Evolutionary conservation across 371 early-diverging fungal genomes (phyloP), one percentile per base, ranked within the genome.

Genomic region (Smittium culicis): DNA sequence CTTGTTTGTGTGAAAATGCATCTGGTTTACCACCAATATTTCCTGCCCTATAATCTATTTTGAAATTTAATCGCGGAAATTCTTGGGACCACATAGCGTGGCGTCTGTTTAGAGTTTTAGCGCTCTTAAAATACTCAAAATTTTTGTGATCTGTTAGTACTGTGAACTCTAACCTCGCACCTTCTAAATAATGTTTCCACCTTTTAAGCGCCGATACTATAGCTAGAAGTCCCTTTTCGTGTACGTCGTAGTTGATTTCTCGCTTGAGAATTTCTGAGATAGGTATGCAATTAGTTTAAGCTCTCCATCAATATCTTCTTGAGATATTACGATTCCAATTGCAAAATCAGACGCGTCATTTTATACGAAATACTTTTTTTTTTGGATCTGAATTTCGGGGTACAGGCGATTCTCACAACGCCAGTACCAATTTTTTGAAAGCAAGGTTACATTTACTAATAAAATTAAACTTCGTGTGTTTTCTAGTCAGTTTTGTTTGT

Each of bases 271-370:
- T 64, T 64, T 64, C 5, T 28, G 29, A 11, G 64, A 64, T 11
- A 59, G n/a, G 60, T 59, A 25, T 5, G 11, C 5, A 59, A 27
- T 16, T 59, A n/a, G 60, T 11, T 32, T 5, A 29, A 59, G 60
- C 30, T 59, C 14, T 5, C 25, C 34, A 31, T 64, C 34, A n/a
- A 16, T 34, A 54, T 11, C 5, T 34, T 64, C 34, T 34, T 32
- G 64, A 31, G 24, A 61, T 32, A 64, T 11, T 28, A 64, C n/a
- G 27, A 28, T 28, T 29, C 64, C 64, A 5, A 64, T 64, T 35
- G 54, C 24, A 14, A 14, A 70, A 66, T 80, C 70, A 0, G 81
- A 80, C 2, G 80, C 78, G 68, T 85, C 83, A 24, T 81, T 74
- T 70, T 79, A 74, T 14, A 85, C 14, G 8, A 75, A 45, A 56